Evolutionary conservation across 2,329 filamentous ascomycete genomes (phyloP).

Genomic region (Hypoxylon sp.): DNA sequence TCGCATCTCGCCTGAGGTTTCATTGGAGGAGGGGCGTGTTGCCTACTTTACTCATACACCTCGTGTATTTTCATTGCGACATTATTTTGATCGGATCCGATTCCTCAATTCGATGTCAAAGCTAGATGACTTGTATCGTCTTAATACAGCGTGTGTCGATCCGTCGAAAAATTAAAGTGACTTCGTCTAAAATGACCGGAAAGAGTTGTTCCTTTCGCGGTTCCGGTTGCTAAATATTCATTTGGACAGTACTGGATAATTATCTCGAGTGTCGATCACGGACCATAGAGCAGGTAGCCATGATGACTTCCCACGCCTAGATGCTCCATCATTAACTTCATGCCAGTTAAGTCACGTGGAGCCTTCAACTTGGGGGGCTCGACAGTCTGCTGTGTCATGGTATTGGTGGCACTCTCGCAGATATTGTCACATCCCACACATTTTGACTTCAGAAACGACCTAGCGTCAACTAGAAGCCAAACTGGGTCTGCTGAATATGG

Average conservation of each 20-base stretch:
- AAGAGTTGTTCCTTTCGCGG: conserved; percentile 26
- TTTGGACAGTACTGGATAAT: conserved; percentile 10
- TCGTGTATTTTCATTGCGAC: conserved; percentile 27
- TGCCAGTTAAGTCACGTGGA: conserved; percentile 54
- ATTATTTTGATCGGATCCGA: conserved; percentile 4
- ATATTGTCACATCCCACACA: conserved; percentile 40
- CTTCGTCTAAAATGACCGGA: conserved; percentile 29
- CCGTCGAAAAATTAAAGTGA: conserved; percentile 22
- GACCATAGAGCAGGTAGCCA: conserved; percentile 18
- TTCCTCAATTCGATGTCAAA: conserved; percentile 11
- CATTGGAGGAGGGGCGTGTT: conserved; percentile 23
- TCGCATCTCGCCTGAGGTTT: conserved; percentile 31
- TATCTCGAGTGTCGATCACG: conserved; percentile 14
- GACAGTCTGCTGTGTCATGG: conserved; percentile 51
- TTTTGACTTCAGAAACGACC: conserved; percentile 10
- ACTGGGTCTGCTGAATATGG: conserved; percentile 53
- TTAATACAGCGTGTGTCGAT: conserved; percentile 22
- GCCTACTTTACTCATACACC: conserved; percentile 23
- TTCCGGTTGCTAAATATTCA: conserved; percentile 13
- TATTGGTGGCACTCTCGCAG: conserved; percentile 46
- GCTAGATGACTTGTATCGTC: conserved; percentile 22
- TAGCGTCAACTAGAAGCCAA: conserved; percentile 31
- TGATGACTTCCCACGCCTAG: conserved; percentile 40
- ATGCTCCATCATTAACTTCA: conserved; percentile 53
- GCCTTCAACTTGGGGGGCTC: conserved; percentile 57